Conservation (phyloP, 83 land plant genomes). For the Larix sibirica region DNA sequence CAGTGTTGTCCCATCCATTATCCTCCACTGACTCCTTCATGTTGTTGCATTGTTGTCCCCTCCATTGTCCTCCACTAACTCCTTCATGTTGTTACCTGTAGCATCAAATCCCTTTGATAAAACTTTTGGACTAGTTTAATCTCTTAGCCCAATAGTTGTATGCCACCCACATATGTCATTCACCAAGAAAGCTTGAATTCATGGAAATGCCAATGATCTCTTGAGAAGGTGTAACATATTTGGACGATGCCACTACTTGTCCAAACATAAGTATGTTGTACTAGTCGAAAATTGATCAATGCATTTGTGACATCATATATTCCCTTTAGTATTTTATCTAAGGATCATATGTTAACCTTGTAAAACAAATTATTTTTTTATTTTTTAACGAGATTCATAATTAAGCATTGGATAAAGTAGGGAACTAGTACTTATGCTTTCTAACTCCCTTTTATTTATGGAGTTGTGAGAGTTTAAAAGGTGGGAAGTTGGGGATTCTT, state of each 20-base stretch:
- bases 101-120: background rate
- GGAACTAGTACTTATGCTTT: too few relatives aligned
- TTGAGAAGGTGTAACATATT: slow-evolving; percentile 22
- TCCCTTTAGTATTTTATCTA: too few relatives aligned
- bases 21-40: background rate
- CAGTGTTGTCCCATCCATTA: too few relatives aligned
- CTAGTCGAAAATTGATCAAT: too few relatives aligned
- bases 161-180: slow-evolving; percentile 37
- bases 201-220: slow-evolving; percentile 20
- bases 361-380: too few relatives aligned
- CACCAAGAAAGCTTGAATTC: slow-evolving; percentile 41
- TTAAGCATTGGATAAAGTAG: too few relatives aligned
- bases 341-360: too few relatives aligned
- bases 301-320: too few relatives aligned
- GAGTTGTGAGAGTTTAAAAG: too few relatives aligned
- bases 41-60: background rate
- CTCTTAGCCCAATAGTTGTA: background rate
- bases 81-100: background rate
- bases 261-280: slow-evolving; percentile 26
- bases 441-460: too few relatives aligned
- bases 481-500: too few relatives aligned
- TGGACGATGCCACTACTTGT: slow-evolving; percentile 45
- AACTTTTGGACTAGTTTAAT: background rate
- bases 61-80: background rate
- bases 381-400: too few relatives aligned